A percentile compares a stretch with the other conserved stretches of the same genome.
These are phyloP conservation scores for Omphalotus guepiniiformis DNA, from an alignment of 768 basidiomycete species.

Conservation along the genomic window DNA sequence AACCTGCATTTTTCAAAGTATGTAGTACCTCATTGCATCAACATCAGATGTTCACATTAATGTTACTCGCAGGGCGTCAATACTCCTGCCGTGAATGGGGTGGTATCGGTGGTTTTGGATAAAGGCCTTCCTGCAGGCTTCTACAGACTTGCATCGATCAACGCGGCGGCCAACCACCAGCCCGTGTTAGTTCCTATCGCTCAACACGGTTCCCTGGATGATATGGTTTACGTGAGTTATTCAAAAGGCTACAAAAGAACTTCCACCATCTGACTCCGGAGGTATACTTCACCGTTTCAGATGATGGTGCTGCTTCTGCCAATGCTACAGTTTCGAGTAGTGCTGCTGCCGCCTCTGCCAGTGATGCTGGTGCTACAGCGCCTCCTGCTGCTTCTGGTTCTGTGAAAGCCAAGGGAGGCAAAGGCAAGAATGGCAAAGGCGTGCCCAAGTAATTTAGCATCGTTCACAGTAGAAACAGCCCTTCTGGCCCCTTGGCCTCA, in stretches of 20 bases:
- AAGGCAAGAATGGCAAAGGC: conserved; percentile 5
- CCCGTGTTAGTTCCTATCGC: conserved; percentile 31
- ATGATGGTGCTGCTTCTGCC: background rate
- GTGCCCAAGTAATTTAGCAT: no score
- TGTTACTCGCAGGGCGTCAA: conserved; percentile 39
- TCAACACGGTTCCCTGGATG: conserved; percentile 37
- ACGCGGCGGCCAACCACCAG: conserved; percentile 46
- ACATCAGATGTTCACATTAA: no score
- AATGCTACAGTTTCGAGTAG: background rate
- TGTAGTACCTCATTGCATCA: no score
- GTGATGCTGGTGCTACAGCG: background rate
- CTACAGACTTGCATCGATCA: conserved; percentile 45
- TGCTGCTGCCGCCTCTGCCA: background rate
- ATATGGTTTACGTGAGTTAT: conserved; percentile 31
- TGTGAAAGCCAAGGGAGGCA: background rate
- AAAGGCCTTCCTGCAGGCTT: conserved; percentile 51
- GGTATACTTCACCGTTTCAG: conserved; percentile 8
- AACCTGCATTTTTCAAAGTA: conserved; percentile 53
- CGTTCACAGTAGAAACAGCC: no score
- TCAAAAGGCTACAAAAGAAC: no score
- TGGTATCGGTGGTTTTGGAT: conserved; percentile 42
- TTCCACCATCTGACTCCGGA: no score
- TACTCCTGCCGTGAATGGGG: conserved; percentile 37
- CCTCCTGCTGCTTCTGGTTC: background rate
- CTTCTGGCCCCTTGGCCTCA: no score